Evolutionary conservation across 1,139 yeast genomes (phyloP), one percentile per base, ranked within the genome.

Genomic region (Barnettozyma hawaiiensis): DNA sequence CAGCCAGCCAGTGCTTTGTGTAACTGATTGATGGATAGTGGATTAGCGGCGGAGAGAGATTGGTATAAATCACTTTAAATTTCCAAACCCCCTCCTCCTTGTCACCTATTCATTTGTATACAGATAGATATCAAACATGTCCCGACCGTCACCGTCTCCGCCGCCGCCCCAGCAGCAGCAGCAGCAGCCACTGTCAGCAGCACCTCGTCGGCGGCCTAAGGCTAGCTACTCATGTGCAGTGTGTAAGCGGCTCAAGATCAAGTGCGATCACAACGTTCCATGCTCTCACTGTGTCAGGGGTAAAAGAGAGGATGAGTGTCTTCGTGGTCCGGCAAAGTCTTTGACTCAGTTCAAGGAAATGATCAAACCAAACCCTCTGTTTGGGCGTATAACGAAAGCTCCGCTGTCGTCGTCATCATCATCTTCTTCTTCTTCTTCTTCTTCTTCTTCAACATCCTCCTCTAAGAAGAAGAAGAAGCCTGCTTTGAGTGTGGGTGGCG

Each of bases 301-400:
- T 35, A 19, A 37, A 10, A 34, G 50, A 21, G 29, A 43, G 10
- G 45, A 48, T 10, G 49, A 50, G 31, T 52, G 55, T 18, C 42
- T 48, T 10, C 29, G 21, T 2, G 22, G 28, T 5, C 52, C 55
- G 8, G 46, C 53, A 8, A 50, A 45, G 32, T n/a, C 45, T 0
- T 23, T 47, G n/a, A 33, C 51, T 1, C 51, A 47, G 26, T 46
- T 47, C 39, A 48, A 47, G 29, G 53, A 50, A 39, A 43, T 50
- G 20, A 46, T 46, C 22, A 39, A 27, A 12, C 50, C 54, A 11
- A 52, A 52, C 32, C 40, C 44, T 9, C 32, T 41, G 4, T 52
- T 50, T 38, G 51, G 53, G 2, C 37, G 54, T 16, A 43, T 50
- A 15, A 20, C 44, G 9, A 48, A 43, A 16, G 29, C 40, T n/a